Percentiles rank a stretch among this genome's conserved stretches.
Conservation (phyloP, 768 basidiomycete genomes). For the Mycena rebaudengoi region DNA sequence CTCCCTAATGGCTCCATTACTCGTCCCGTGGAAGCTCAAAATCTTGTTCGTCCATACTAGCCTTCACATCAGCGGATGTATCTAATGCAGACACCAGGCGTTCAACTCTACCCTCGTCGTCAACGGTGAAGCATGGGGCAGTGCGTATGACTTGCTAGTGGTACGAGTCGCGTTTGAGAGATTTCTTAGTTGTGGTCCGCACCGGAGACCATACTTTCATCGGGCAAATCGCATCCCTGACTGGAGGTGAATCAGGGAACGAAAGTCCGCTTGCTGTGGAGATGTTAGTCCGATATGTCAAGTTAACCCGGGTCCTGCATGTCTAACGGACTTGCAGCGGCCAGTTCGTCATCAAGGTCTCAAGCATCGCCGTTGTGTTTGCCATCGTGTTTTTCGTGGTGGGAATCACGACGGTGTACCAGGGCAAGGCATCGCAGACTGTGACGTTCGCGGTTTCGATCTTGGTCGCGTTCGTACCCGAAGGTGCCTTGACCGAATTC, state of each 20-base stretch:
- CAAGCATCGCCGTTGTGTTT: conserved; percentile 66
- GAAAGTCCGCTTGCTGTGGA: conserved; percentile 72
- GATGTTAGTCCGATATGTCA: conserved; percentile 56
- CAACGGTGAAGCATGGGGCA: conserved; percentile 77
- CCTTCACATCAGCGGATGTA: neutral
- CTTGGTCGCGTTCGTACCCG: conserved; percentile 59
- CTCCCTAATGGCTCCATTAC: conserved; percentile 52
- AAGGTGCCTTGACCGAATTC: conserved; percentile 18
- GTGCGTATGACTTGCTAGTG: conserved; percentile 46
- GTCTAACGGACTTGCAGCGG: conserved; percentile 44
- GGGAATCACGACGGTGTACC: conserved; percentile 72
- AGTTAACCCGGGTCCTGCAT: neutral
- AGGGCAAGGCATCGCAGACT: conserved; percentile 64
- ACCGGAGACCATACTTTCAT: conserved; percentile 75
- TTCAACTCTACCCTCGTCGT: conserved; percentile 76
- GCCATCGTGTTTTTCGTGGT: conserved; percentile 72
- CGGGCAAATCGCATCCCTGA: conserved; percentile 74
- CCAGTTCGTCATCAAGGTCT: conserved; percentile 70
- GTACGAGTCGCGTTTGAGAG: neutral
- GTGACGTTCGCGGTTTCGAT: conserved; percentile 65
- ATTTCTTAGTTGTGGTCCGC: conserved; percentile 62
- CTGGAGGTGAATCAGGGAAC: conserved; percentile 70
- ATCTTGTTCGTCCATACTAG: conserved; percentile 51
- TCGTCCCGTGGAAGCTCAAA: conserved; percentile 71
- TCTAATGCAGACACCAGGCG: conserved; percentile 47